Evolutionary conservation across 176 grass and related monocot species (phyloP).

Genomic region (Aegilops bicornis): DNA sequence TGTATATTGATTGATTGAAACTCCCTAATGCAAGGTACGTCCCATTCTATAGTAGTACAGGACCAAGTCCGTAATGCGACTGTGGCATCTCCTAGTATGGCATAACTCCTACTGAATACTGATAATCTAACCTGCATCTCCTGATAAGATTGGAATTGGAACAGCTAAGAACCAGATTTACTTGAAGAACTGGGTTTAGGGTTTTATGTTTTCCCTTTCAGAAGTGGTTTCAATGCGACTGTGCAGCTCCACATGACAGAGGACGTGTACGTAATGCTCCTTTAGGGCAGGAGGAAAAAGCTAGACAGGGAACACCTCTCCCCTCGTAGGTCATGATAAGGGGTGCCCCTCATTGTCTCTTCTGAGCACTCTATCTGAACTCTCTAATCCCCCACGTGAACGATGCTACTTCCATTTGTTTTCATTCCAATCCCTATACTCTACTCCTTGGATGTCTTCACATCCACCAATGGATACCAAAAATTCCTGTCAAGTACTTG

Average conservation of each 20-base stretch:
- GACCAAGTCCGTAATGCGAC: not conserved
- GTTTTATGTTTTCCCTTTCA: no score
- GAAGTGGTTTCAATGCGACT: no score
- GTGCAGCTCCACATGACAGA: not conserved
- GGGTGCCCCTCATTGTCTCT: not conserved
- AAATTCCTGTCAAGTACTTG: not conserved
- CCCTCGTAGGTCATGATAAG: not conserved
- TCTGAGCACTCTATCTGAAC: not conserved
- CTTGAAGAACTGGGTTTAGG: not conserved
- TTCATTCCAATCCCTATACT: not conserved
- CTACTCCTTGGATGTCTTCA: not conserved
- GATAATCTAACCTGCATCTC: not conserved
- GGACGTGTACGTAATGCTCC: no score
- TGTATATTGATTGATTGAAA: constrained; percentile 1
- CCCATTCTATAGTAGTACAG: not conserved
- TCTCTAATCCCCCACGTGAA: not conserved
- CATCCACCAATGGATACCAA: not conserved
- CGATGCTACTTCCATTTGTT: not conserved
- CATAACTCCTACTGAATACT: not conserved
- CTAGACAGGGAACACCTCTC: not conserved
- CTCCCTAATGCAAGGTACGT: not conserved
- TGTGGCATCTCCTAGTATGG: not conserved
- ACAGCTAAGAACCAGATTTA: not conserved
- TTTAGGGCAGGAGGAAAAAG: not conserved
- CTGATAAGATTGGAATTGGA: not conserved